phyloP scores from a whole-genome alignment of 768 basidiomycete species.

The Hemileccinum impolitum region DNA sequence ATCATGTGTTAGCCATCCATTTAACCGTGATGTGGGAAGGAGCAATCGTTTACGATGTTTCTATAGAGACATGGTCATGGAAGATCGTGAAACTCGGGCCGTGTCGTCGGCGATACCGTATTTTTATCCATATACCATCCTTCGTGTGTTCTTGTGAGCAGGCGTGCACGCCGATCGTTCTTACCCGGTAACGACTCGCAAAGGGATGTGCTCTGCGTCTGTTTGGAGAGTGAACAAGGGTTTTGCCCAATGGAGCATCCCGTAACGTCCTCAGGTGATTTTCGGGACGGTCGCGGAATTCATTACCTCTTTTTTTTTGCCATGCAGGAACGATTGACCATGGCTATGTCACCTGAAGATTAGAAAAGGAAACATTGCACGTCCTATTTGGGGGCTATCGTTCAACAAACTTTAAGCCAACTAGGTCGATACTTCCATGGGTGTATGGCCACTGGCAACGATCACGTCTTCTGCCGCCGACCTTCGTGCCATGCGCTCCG shows the following conservation, averaged over 20 bases:
- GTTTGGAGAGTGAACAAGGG: background rate
- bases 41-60: too few species aligned
- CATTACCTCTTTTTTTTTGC: too few species aligned
- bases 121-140: background rate
- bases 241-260: background rate
- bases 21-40: too few species aligned
- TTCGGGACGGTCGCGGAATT: background rate
- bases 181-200: background rate
- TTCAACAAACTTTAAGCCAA: background rate
- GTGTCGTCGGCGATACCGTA: background rate
- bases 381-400: background rate
- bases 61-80: too few species aligned
- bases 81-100: too few species aligned
- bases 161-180: too few species aligned
- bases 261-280: background rate
- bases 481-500: constrained; percentile 38
- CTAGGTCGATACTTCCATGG: constrained; percentile 29
- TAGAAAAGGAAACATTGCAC: background rate
- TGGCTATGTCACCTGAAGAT: background rate
- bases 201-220: background rate
- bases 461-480: constrained; percentile 28
- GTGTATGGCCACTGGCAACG: constrained; percentile 28
- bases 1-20: too few species aligned
- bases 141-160: background rate
- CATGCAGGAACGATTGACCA: background rate